Evolutionary conservation across 1,284 basidiomycete genomes (phyloP), one percentile per base, ranked within the genome.

Genomic region (Trichosporon inkin): DNA sequence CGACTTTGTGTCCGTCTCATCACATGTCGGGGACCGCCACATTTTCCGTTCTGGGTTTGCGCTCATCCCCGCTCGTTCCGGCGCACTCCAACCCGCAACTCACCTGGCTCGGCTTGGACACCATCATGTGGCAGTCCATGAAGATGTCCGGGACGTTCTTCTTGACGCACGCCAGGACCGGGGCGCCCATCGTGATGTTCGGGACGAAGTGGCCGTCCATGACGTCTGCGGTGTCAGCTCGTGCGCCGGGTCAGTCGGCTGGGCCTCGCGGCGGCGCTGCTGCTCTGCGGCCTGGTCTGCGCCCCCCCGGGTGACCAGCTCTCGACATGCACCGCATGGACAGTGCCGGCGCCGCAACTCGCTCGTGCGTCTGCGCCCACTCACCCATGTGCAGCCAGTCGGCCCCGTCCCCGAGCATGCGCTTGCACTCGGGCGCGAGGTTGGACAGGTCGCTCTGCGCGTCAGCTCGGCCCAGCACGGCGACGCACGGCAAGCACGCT

Each of bases 101-200:
- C 70, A 90, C 93, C 83, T 88, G 87, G 70, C 89, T 89, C 2
- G 96, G 96, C 63, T 98, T 83, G 0, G 93, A 80, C 16, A 99
- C 96, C 96, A 99, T 99, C 96, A 99, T 99, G 80, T 99, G 96
- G 80, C 94, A 98, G 79, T 99, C 96, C 95, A 99, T 99, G 81
- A 94, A 99, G 68, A 97, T 95, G 59, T 87, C 89, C 6, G 94
- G 93, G 19, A 98, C 84, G 51, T 87, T 85, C 79, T 94, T 93
- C 58, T 84, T 82, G n/a, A 99, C 88, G 66, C 87, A 91, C 19
- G 88, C 82, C 37, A 99, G 84, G 55, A 99, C 85, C 2, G 95
- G 95, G 28, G 93, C 87, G 58, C 92, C 92, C 87, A 95, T 92
- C 19, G 93, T 94, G 77, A 97, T 94, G 78, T 98, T 99, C 36